Evolutionary conservation across 1,139 yeast genomes (phyloP).

Genomic region (Saccharomyces hybrid): DNA sequence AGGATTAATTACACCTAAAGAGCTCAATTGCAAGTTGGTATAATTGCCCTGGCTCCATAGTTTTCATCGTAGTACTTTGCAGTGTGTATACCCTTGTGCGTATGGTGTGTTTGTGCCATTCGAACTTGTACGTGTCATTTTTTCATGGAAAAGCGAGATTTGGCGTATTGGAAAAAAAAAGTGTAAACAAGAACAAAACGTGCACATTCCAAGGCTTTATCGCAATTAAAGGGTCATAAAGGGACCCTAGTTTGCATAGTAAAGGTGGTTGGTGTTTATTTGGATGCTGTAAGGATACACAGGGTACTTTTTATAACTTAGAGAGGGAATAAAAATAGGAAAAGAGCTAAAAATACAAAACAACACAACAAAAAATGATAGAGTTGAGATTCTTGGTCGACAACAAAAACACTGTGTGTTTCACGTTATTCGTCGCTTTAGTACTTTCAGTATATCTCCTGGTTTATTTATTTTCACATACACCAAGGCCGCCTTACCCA

Average conservation of each 20-base stretch:
- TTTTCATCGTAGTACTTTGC: neutral
- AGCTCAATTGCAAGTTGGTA: neutral
- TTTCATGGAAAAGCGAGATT: neutral
- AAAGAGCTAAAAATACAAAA: neutral
- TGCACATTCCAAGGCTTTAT: neutral
- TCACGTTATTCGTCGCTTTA: constrained; percentile 7
- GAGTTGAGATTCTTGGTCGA: constrained; percentile 9
- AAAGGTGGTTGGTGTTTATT: neutral
- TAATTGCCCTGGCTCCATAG: neutral
- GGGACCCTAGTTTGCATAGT: neutral
- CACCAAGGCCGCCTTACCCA: constrained; percentile 48
- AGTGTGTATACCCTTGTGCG: neutral
- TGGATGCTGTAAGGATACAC: neutral
- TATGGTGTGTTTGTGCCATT: neutral
- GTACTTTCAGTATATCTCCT: constrained; percentile 34
- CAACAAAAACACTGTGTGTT: neutral
- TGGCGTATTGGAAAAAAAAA: neutral
- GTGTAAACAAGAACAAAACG: constrained; percentile 1
- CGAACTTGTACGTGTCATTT: neutral
- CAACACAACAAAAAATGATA: constrained; percentile 2
- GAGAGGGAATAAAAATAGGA: neutral
- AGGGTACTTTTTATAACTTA: neutral
- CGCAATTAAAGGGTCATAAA: neutral
- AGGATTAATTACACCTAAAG: neutral
- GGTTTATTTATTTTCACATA: constrained; percentile 49